Base-by-base conservation (phyloP, 139 green algal genomes). In the Volvox africanus region DNA sequence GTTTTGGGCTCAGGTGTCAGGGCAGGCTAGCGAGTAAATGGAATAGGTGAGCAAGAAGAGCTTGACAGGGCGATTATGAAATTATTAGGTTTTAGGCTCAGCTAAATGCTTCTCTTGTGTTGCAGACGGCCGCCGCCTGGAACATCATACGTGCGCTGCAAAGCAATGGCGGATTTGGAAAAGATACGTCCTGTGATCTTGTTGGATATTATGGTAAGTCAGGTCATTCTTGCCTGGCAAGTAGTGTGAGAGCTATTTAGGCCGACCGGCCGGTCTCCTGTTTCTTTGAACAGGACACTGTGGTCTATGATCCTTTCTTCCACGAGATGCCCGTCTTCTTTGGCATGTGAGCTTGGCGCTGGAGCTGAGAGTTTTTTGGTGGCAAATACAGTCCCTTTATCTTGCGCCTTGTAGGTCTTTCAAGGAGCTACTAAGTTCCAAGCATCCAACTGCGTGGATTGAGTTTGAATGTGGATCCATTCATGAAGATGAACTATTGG, bases 381-480 rank as follows among this genome's bases (percentile, higher is more conserved):
- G 18, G 17, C 13, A 35, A 84, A 19, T 33, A n/a, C 0, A 26
- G 24, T 50, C 79, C 44, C 55, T 73, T 50, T 0, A 32, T 33
- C 20, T 24, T 30, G 26, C 1, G 1, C 62, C 30, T 26, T 61
- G 65, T 68, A 94, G 94, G 81, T 89, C 84, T 18, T 96, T 98
- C 79, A 88, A 95, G 61, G 96, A 98, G 92, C 91, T 99, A 26
- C 92, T 98, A 55, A 85, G 92, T 5, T 86, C 92, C 32, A 99
- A 99, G 93, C 97, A 99, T 80, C 97, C 97, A 37, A 96, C 94
- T 3, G 95, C 97, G 6, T 99, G 97, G 97, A 67, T 99, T 1
- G 95, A 97, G 50, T 99, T 99, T 95, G 97, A 99, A 69, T 94
- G 84, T 19, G 97, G 93, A 0, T 32, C 94, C 0, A 97, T 99